Conservation (phyloP, 177 flowering plant genomes). For the Vitis hybrid region DNA sequence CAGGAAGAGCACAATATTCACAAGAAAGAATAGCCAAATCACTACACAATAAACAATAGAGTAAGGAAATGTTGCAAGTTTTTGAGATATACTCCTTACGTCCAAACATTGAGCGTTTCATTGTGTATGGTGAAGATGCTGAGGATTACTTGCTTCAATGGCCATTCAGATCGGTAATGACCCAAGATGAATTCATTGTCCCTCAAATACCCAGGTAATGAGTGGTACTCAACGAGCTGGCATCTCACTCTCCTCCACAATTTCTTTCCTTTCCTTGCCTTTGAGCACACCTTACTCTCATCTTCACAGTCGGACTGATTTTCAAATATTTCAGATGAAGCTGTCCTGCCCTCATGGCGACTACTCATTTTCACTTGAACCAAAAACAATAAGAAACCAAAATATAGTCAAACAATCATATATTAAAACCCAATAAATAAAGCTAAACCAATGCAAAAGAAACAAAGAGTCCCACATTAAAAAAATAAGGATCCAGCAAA, state of each 20-base stretch:
- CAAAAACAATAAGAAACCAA: too few relatives aligned
- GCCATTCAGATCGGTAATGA: constrained; percentile 90
- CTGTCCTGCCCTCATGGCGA: not conserved
- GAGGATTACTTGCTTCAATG: constrained; percentile 71
- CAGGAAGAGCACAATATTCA: too few relatives aligned
- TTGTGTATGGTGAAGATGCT: constrained; percentile 90
- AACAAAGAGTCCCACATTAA: too few relatives aligned
- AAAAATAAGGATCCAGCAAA: too few relatives aligned
- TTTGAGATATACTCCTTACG: constrained; percentile 48
- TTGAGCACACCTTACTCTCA: constrained; percentile 6
- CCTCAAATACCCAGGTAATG: constrained; percentile 80
- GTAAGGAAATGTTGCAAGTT: too few relatives aligned
- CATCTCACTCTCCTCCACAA: constrained; percentile 84
- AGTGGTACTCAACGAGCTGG: constrained; percentile 86
- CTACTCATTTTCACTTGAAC: too few relatives aligned
- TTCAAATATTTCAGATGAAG: constrained; percentile 26
- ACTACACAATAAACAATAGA: too few relatives aligned
- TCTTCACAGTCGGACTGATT: not conserved
- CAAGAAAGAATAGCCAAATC: too few relatives aligned
- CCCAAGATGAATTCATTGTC: constrained; percentile 86
- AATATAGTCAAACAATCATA: too few relatives aligned
- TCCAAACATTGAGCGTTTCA: constrained; percentile 95
- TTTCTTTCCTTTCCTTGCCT: constrained; percentile 68
- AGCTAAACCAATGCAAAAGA: too few relatives aligned
- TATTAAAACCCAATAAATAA: too few relatives aligned